phyloP scores from a whole-genome alignment of 495 filamentous ascomycete genomes.

The Penicillium silybi region DNA sequence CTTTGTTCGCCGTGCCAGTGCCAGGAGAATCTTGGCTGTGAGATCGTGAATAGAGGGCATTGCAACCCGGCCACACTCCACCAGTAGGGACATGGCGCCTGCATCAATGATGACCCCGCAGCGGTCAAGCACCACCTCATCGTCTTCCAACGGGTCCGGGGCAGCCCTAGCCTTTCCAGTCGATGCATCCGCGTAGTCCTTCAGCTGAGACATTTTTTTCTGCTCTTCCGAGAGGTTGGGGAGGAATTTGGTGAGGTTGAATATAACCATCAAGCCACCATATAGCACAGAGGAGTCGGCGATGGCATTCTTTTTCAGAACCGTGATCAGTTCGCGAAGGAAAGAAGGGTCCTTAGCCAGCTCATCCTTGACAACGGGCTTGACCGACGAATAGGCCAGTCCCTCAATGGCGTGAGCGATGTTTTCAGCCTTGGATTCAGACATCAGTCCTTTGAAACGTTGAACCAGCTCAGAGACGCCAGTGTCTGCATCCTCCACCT shows the following conservation, averaged over 20 bases:
- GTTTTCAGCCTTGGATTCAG: conserved; percentile 53
- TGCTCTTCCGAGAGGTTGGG: conserved; percentile 84
- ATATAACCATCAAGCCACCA: conserved; percentile 76
- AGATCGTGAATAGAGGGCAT: conserved; percentile 67
- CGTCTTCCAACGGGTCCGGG: conserved; percentile 65
- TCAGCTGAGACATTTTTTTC: conserved; percentile 83
- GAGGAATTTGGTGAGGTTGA: conserved; percentile 77
- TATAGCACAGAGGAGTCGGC: conserved; percentile 71
- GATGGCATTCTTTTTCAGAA: conserved; percentile 51
- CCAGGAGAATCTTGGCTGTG: conserved; percentile 65
- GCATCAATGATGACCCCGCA: conserved; percentile 74
- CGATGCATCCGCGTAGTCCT: conserved; percentile 84
- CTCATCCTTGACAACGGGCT: conserved; percentile 76
- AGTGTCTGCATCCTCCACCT: conserved; percentile 43
- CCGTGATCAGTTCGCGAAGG: conserved; percentile 60
- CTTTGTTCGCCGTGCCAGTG: conserved; percentile 65
- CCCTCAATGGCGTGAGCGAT: conserved; percentile 77
- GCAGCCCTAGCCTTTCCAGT: conserved; percentile 50
- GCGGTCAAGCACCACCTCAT: conserved; percentile 69
- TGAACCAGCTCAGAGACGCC: conserved; percentile 68
- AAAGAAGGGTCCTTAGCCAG: conserved; percentile 64
- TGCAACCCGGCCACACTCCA: conserved; percentile 60
- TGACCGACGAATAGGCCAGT: conserved; percentile 84
- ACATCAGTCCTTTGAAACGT: conserved; percentile 74
- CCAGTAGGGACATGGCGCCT: conserved; percentile 68